Evolutionary conservation across 257 asterid species (phyloP), one percentile per base, ranked within the genome.

Genomic region (Plantago major): DNA sequence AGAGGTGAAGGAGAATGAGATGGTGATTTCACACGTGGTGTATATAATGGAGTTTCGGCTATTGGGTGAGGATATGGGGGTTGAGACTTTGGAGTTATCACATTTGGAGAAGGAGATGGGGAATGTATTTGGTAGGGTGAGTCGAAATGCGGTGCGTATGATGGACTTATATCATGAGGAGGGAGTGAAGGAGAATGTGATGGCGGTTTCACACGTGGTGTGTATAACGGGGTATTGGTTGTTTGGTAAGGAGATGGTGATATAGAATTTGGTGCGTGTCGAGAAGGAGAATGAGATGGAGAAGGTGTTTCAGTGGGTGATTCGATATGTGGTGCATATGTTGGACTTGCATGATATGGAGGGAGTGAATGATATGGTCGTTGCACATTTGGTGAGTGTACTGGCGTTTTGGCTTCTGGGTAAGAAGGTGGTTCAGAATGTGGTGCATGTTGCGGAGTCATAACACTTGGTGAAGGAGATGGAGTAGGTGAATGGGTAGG

Each of bases 221-320:
- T 5, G 30, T 12, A 11, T 55, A 42, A 11, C 13, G 60, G 37
- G 14, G 44, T 30, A 19, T 4, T 11, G 9, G 40, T 33, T 11
- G 18, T 33, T 33, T 46, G 63, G 17, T 33, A 62, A 1, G 26
- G 26, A 22, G 26, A 22, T 28, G 46, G 12, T 14, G 13, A n/a
- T 46, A 14, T 44, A 52, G 64, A 10, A 11, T 4, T 7, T 45
- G 65, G 66, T 12, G 66, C 16, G 17, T 9, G 55, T 11, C 26
- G 26, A 22, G 26, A n/a, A n/a, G 57, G 57, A 11, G 56, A 51
- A 18, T 38, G 55, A 26, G 69, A 44, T 9, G 18, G 53, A 54
- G 46, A 15, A 0, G 54, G 63, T 44, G 55, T 30, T 43, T n/a
- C 17, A 26, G 33, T 10, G 0, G 54, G 63, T 44, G 55, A 38